phyloP scores from a whole-genome alignment of 495 filamentous ascomycete genomes.

The Arthonia radiata region DNA sequence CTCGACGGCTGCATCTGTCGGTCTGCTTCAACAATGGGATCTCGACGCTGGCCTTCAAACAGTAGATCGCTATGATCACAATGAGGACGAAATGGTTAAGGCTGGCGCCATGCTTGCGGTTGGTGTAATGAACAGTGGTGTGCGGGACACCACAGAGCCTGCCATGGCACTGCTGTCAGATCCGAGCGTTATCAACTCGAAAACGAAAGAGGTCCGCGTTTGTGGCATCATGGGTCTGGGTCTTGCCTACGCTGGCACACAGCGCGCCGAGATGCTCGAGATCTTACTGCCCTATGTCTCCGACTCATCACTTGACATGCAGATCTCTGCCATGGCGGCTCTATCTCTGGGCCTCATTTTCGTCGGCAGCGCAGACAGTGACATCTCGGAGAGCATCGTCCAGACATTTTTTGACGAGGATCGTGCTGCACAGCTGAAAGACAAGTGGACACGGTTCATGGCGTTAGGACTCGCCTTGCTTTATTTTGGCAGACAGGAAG shows the following conservation, averaged over 20 bases:
- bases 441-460: constrained; percentile 96
- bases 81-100: constrained; percentile 58
- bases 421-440: constrained; percentile 60
- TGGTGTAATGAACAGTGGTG: constrained; percentile 82
- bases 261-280: constrained; percentile 61
- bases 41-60: constrained; percentile 70
- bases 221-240: constrained; percentile 90
- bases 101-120: constrained; percentile 75
- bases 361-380: constrained; percentile 72
- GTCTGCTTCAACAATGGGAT: constrained; percentile 76
- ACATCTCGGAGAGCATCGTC: constrained; percentile 71
- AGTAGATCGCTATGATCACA: constrained; percentile 80
- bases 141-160: constrained; percentile 64
- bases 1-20: constrained; percentile 79
- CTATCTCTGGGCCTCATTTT: constrained; percentile 75
- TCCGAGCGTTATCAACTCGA: constrained; percentile 45
- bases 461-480: constrained; percentile 80
- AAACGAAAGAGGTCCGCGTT: constrained; percentile 48
- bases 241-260: constrained; percentile 75
- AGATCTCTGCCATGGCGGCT: constrained; percentile 87
- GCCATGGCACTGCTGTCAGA: constrained; percentile 67
- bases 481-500: constrained; percentile 89
- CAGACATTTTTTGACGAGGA: constrained; percentile 82
- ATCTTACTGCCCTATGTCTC: constrained; percentile 63
- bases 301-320: constrained; percentile 67